Base-by-base conservation (phyloP, 2,329 filamentous ascomycete species). In the Aquanectria penicillioides region DNA sequence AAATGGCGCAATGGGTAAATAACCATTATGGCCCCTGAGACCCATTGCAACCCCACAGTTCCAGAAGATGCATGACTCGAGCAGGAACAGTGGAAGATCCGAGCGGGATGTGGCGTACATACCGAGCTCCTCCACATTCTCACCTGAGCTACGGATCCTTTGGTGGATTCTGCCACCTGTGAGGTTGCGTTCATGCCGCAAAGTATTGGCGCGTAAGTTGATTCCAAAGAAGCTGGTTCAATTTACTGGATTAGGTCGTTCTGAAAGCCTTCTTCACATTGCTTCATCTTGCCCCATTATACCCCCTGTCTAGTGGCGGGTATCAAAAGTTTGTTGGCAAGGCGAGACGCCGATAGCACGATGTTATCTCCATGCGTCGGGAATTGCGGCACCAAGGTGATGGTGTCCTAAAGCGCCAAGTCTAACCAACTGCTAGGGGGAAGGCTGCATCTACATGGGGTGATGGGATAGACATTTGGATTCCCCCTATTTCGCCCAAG, bases 121-220 rank as follows among this genome's bases (percentile, higher is more conserved):
- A n/a, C n/a, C n/a, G n/a, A n/a, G n/a, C n/a, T n/a, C n/a, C n/a
- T 26, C 41, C 41, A 31, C 36, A 13, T 11, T 11, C 23, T 23
- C 34, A 11, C 5, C 18, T n/a, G 28, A 46, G 29, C 28, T 12
- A 23, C 41, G n/a, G n/a, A n/a, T n/a, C n/a, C n/a, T n/a, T n/a
- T n/a, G n/a, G n/a, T n/a, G n/a, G n/a, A 15, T 22, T 8, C 26
- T 33, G 41, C 26, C 28, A 46, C 41, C 41, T 33, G 41, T 18
- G 41, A 46, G 41, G 41, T 46, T 46, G 25, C 41, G 26, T 51
- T n/a, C 18, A 29, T 10, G 26, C 48, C 36, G 23, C 48, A n/a
- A 33, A 25, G 17, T 23, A n/a, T n/a, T n/a, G n/a, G n/a, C n/a
- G n/a, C n/a, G n/a, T n/a, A n/a, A n/a, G n/a, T n/a, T n/a, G n/a